Base-by-base conservation (phyloP, 2,329 filamentous ascomycete species). In the Monosporascus sp. region DNA sequence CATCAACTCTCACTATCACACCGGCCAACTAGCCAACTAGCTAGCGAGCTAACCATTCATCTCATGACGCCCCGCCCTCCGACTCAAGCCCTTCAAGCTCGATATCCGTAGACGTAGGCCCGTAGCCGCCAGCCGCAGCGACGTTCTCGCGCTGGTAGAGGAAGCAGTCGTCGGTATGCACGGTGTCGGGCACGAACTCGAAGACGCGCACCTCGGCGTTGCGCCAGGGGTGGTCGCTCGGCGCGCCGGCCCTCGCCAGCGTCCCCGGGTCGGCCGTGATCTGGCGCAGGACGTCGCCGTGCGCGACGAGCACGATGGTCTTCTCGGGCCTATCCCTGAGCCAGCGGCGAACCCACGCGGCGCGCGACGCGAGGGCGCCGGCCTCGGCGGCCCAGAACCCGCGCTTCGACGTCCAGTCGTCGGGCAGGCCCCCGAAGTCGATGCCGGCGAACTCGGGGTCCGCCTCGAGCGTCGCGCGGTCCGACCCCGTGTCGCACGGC, bases 401-500 rank as follows among this genome's bases (percentile, higher is more conserved):
- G 38, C 50, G 20, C 56, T 67, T 67, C 49, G 59, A 62, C 25
- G 54, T 65, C 65, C 65, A 68, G 43, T 64, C 61, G 2, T 57
- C 54, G 2, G 56, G 57, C 51, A 66, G 55, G 7, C 54, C 57
- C 25, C 51, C 48, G 27, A 66, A 55, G 50, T 66, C 55, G 49
- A 65, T 60, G 1, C 46, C 58, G 3, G 59, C 59, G 49, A 68
- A 65, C 51, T 59, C 58, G 8, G 61, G 57, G 47, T 66, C 62
- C n/a, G 54, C 53, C 50, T 64, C 61, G 6, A 68, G 57, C 27
- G 43, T 51, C 18, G 55, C 58, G 15, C 58, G 58, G 9, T 53
- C n/a, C 15, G 60, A 64, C 5, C 67, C 68, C 39, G 67, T 68
- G 59, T 70, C 67, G 57, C 68, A 70, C 14, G 64, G 63, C 43